Percentiles rank a stretch among this genome's conserved stretches.
These are phyloP conservation scores for Hibiscus tridactylites DNA, from an alignment of 345 rosid species.

Conservation along the genomic window DNA sequence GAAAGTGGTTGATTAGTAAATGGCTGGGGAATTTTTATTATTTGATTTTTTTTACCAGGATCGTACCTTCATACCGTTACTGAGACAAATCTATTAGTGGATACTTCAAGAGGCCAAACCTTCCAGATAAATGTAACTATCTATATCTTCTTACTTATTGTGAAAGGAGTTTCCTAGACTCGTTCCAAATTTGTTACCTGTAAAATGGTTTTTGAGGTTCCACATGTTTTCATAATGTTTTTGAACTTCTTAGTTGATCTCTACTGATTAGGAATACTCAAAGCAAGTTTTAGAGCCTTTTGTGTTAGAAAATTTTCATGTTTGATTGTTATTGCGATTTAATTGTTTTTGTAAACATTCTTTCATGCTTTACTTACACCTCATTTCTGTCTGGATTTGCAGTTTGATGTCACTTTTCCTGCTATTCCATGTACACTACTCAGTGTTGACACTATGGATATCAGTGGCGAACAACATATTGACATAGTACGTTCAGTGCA, in stretches of 20 bases:
- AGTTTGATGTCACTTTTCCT: slow-evolving; percentile 63
- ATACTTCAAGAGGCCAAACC: slow-evolving; percentile 61
- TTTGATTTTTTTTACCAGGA: slow-evolving; percentile 27
- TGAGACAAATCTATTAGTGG: slow-evolving; percentile 55
- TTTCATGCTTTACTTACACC: neutral
- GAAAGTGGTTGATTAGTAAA: no score
- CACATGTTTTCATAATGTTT: neutral
- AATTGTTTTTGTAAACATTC: neutral
- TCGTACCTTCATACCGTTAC: slow-evolving; percentile 46
- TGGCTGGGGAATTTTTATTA: neutral
- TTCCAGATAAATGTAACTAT: slow-evolving; percentile 45
- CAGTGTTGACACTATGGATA: slow-evolving; percentile 70
- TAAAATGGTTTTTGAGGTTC: neutral
- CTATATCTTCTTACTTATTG: neutral
- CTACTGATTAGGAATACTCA: neutral
- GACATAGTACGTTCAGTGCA: slow-evolving; percentile 42
- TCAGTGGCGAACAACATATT: slow-evolving; percentile 67
- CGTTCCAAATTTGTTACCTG: neutral
- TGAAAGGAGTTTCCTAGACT: neutral
- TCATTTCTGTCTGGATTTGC: slow-evolving; percentile 16
- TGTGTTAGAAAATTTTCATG: neutral
- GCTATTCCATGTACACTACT: slow-evolving; percentile 57
- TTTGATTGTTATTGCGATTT: neutral
- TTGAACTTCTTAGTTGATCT: neutral
- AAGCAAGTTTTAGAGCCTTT: neutral